Conservation (phyloP, 306 rosid species). For the Inga laurina region DNA sequence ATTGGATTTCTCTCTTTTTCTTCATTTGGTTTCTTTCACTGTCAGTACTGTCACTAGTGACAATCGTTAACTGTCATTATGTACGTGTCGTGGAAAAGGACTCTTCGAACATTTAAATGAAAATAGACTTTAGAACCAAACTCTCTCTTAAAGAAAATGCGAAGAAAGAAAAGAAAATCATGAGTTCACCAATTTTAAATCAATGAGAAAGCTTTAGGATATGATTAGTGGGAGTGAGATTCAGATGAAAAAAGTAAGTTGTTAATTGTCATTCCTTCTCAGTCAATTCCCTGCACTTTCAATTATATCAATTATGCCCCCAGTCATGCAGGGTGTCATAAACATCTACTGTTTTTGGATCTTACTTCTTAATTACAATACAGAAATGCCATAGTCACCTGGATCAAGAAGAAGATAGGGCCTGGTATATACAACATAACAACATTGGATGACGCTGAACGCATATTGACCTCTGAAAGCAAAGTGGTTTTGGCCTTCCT, state of each 20-base stretch:
- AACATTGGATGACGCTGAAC: conserved; percentile 73
- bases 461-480: conserved; percentile 64
- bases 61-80: background rate
- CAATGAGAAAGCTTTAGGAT: background rate
- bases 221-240: background rate
- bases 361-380: conserved; percentile 13
- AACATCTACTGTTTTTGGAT: background rate
- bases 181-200: background rate
- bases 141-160: background rate
- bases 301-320: background rate
- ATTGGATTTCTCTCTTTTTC: background rate
- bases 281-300: background rate
- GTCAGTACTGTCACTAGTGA: background rate
- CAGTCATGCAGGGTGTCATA: background rate
- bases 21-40: background rate
- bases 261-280: background rate
- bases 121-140: background rate
- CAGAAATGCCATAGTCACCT: conserved; percentile 84
- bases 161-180: background rate
- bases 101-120: background rate
- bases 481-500: conserved; percentile 87
- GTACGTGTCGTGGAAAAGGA: background rate
- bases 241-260: background rate
- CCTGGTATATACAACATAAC: conserved; percentile 86
- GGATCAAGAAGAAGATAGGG: conserved; percentile 97